Conservation (phyloP, 2,329 filamentous ascomycete genomes). For the Cladosporium sp. region DNA sequence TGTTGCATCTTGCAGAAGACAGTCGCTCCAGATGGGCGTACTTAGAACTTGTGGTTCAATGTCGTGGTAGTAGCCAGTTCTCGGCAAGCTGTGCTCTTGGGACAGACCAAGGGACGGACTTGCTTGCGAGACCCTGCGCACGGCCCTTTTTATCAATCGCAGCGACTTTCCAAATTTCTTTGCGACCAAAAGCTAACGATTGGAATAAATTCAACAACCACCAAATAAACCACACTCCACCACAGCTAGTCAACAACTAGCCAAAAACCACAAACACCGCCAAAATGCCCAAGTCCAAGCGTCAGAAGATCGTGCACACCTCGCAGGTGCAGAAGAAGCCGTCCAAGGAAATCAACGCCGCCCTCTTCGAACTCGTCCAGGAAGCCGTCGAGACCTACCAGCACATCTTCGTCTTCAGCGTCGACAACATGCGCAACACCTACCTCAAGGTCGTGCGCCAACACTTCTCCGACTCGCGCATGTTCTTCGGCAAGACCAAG, state of each 20-base stretch:
- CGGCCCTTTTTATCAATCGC: not conserved
- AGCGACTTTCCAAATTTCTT: conserved; percentile 12
- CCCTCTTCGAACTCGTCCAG: conserved; percentile 85
- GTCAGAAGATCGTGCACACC: conserved; percentile 83
- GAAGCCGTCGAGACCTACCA: conserved; percentile 81
- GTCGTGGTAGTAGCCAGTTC: not conserved
- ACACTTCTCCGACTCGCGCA: conserved; percentile 79
- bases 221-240: not conserved
- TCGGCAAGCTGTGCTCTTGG: not conserved
- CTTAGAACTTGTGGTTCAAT: conserved; percentile 9
- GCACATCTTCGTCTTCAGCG: conserved; percentile 87
- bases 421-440: conserved; percentile 98
- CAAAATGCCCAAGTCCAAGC: conserved; percentile 94
- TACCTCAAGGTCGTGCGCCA: conserved; percentile 88
- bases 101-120: not conserved
- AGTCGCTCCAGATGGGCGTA: conserved; percentile 8
- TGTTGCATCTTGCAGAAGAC: conserved; percentile 3
- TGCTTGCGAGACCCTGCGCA: conserved; percentile 4
- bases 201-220: conserved; percentile 8
- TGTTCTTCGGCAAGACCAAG: conserved; percentile 99
- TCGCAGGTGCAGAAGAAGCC: conserved; percentile 87
- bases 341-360: conserved; percentile 82
- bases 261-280: conserved; percentile 22
- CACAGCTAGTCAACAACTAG: conserved; percentile 17
- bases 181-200: conserved; percentile 1